Percentiles rank a stretch among this genome's conserved stretches.
These are phyloP conservation scores for Galeopsis tetrahit DNA, from an alignment of 257 asterid genomes.

Conservation along the genomic window DNA sequence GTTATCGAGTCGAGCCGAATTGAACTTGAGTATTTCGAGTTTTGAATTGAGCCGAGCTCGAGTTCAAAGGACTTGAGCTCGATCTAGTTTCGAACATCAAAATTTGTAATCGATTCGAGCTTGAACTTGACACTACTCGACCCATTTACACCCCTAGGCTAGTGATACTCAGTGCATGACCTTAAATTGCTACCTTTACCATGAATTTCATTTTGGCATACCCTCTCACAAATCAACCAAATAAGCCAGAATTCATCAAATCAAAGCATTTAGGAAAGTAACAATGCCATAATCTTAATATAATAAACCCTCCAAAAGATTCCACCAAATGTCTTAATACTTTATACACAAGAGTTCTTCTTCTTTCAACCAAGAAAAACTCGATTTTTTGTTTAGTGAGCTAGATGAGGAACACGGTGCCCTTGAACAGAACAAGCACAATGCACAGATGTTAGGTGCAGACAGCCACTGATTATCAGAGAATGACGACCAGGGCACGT, in stretches of 20 bases:
- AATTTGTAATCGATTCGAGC: no score
- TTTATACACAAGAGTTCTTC: not conserved
- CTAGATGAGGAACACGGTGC: slow-evolving; percentile 64
- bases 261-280: not conserved
- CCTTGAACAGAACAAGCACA: slow-evolving; percentile 75
- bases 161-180: no score
- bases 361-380: slow-evolving; percentile 18
- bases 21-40: no score
- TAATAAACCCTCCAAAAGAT: not conserved
- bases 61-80: no score
- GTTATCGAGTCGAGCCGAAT: no score
- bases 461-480: slow-evolving; percentile 82
- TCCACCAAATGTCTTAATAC: slow-evolving; percentile 16
- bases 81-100: no score
- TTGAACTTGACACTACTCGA: no score
- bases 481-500: slow-evolving; percentile 83
- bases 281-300: not conserved
- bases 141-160: no score
- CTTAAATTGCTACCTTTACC: not conserved
- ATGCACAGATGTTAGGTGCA: slow-evolving; percentile 76
- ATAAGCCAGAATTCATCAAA: not conserved
- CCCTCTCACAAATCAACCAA: not conserved
- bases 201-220: not conserved
- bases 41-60: no score
- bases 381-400: slow-evolving; percentile 45